Evolutionary conservation across 1,284 basidiomycete genomes (phyloP), one percentile per base, ranked within the genome.

Genomic region (Boletus smithii): DNA sequence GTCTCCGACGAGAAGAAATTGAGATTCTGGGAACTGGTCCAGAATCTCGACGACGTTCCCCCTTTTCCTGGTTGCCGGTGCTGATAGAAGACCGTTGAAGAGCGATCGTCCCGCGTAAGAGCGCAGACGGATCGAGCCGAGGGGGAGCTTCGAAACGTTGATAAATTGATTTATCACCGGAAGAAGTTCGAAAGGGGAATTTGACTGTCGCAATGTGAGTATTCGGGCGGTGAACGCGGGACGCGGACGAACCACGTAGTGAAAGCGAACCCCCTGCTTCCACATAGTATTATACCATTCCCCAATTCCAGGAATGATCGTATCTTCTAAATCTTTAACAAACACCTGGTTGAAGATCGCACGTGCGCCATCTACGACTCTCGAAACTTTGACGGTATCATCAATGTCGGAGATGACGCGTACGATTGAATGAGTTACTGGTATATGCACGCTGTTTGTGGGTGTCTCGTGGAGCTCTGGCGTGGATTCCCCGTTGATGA

Each of bases 321-420:
- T 79, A 44, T 97, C 91, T 43, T 78, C 72, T 30, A 91, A 68
- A 49, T 86, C 83, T 61, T 81, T 83, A 8, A 86, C 85, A 53
- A 91, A 90, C 0, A 90, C 87, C 56, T 87, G 88, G 38, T 78
- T 73, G 64, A 93, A 94, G 3, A 88, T 81, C 2, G 81, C 73
- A 27, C 89, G 74, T 1, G 88, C 81, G 0, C 91, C 91, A 11
- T 73, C 71, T 3, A 85, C 60, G n/a, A 95, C 76, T 44, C 83
- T 81, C 0, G 88, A 83, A 40, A 79, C 66, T 63, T 95, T 97
- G 53, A 97, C 78, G 0, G 95, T 98, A 65, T 98, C 95, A 65
- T 98, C 95, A 36, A 98, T 87, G 61, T 98, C 95, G 1, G 91
- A 95, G 27, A 97, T 85, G 45, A 97, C 76, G 8, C 90, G 81